Evolutionary conservation across 2,329 filamentous ascomycete species (phyloP), one percentile per base, ranked within the genome.

Genomic region (Penicillium sp.): DNA sequence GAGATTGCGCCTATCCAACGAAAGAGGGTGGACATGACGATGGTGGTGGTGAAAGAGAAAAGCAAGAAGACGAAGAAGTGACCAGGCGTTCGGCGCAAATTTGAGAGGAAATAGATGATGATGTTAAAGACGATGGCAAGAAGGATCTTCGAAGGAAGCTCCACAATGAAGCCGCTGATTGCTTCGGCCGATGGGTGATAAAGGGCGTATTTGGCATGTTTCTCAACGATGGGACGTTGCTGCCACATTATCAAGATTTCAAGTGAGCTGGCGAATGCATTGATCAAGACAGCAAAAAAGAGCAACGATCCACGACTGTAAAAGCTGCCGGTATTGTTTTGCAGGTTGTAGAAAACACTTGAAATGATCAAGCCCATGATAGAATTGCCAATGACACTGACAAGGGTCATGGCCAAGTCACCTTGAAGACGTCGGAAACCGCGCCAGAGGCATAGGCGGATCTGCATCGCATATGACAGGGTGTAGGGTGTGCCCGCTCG

Each of bases 141-240:
- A 13, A 75, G 34, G 4, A 95, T 73, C 72, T 93, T 96, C 71
- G 90, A 89, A 0, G 92, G 92, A 72, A 96, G 73, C 63, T 97
- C 92, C 56, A 86, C 88, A 38, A 97, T 75, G 86, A 96, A 93
- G 6, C 90, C 94, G 0, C 89, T 86, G 56, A 91, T 82, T 13
- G 91, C 90, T 79, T 97, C 91, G n/a, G 91, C 89, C 2, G 89
- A 92, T 0, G 92, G 91, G 67, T 96, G 92, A 67, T 96, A 96
- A 5, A 96, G 80, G 9, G 91, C 91, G 69, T 96, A 96, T 55
- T 88, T 86, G 56, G 81, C 78, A 65, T 97, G 92, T 70, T 96
- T 96, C 70, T 96, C 91, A 57, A 97, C 90, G 63, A 96, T 96
- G 1, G 90, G 89, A 22, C 92, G 87, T 82, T 96, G 92, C 9